Evolutionary conservation across 2,329 filamentous ascomycete genomes (phyloP), one percentile per base, ranked within the genome.

Genomic region (Fusarium haematococcum): DNA sequence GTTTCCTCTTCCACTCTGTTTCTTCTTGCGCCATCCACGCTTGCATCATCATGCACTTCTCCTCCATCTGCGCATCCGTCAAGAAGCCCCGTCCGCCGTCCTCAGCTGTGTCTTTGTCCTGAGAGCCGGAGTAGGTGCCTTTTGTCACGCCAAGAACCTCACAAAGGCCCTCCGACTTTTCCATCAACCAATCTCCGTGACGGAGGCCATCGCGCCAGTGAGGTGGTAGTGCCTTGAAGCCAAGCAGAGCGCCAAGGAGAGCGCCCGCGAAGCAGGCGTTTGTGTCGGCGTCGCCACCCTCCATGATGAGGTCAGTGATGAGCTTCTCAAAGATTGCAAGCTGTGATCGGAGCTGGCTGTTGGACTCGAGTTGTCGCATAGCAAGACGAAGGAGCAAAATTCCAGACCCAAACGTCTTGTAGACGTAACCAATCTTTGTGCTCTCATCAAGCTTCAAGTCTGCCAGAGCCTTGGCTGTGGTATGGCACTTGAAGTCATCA

Each of bases 281-380:
- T 1, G 88, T 89, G 69, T 89, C 88, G 4, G 87, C 86, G 69
- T 89, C 88, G 0, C 88, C 88, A 2, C 86, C 88, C 39, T 84
- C 81, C 85, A 88, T 87, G 39, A 86, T 83, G 16, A 89, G 80
- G 8, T 85, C 81, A 0, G 84, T 86, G 14, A 89, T 86, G 13
- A 87, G 79, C 7, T 82, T 78, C 77, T 89, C 86, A 69, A 89
- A 89, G 5, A 83, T 58, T 2, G 66, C 25, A 6, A 71, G 74
- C 23, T 79, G 78, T 2, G 69, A 70, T 10, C 65, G 35, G 5
- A 81, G 32, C 6, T 68, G 60, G 1, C 67, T 63, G 6, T 71
- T 65, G 5, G 73, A 67, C 6, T 69, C 71, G 16, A 79, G 65
- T 60, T 79, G 79, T 7, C 83, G 80, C 72, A 88, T 86, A 1